Conservation (phyloP, 2,329 filamentous ascomycete genomes). For the Bipolaris oryzae region DNA sequence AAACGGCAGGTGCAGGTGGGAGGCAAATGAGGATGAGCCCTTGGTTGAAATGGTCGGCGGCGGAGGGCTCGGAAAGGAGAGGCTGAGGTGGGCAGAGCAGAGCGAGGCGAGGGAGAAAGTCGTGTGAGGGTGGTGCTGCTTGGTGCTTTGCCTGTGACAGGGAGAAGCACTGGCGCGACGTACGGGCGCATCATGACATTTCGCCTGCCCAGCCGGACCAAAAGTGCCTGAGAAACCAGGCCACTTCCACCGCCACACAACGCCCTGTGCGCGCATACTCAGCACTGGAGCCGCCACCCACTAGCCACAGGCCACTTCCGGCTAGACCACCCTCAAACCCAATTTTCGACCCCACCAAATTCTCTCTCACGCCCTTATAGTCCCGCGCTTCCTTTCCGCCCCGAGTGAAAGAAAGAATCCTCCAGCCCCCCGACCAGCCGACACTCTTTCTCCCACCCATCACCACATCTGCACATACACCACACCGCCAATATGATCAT, state of each 20-base stretch:
- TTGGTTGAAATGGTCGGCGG: not conserved
- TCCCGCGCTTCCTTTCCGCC: slow-evolving; percentile 23
- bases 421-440: slow-evolving; percentile 16
- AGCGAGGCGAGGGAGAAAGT: slow-evolving; percentile 28
- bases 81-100: slow-evolving; percentile 44
- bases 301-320: slow-evolving; percentile 4
- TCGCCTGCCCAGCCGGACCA: slow-evolving; percentile 7
- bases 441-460: slow-evolving; percentile 18
- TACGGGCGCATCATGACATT: slow-evolving; percentile 33
- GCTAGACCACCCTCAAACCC: slow-evolving; percentile 17
- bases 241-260: not conserved
- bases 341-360: slow-evolving; percentile 39
- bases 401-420: slow-evolving; percentile 21
- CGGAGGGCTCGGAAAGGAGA: slow-evolving; percentile 38
- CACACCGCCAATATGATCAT: slow-evolving; percentile 57
- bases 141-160: slow-evolving; percentile 12
- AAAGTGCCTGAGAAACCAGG: slow-evolving; percentile 1
- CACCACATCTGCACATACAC: slow-evolving; percentile 8
- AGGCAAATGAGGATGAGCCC: not conserved
- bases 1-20: not conserved
- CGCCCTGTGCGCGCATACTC: not conserved
- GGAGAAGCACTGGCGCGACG: slow-evolving; percentile 16
- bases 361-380: slow-evolving; percentile 25
- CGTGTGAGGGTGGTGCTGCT: slow-evolving; percentile 42
- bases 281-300: not conserved